Conservation (phyloP, 2,329 filamentous ascomycete species). For the Lecanicillium sp. region DNA sequence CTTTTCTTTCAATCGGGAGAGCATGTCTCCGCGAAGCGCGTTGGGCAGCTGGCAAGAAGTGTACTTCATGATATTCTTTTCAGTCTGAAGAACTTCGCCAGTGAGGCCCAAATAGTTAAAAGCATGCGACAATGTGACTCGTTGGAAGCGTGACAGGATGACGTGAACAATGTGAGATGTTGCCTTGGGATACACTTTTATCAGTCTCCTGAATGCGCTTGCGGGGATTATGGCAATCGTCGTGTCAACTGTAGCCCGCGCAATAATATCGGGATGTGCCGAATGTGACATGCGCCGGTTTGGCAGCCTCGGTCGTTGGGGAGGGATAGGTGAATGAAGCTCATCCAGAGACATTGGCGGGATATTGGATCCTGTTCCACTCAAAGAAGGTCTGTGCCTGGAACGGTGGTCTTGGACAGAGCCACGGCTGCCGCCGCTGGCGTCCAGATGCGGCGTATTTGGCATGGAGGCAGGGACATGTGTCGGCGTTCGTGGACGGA, state of each 20-base stretch:
- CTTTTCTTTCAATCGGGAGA: conserved; percentile 85
- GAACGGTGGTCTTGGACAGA: neutral
- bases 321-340: conserved; percentile 18
- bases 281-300: conserved; percentile 56
- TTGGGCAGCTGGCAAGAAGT: conserved; percentile 89
- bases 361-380: conserved; percentile 40
- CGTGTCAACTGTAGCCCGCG: conserved; percentile 90
- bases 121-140: conserved; percentile 89
- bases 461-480: conserved; percentile 28
- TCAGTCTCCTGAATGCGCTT: conserved; percentile 87
- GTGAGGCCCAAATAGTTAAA: conserved; percentile 92
- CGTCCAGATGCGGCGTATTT: conserved; percentile 30
- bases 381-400: neutral
- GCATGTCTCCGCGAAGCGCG: conserved; percentile 72
- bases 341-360: conserved; percentile 68
- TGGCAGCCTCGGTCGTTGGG: conserved; percentile 29
- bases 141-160: conserved; percentile 86
- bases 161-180: conserved; percentile 97
- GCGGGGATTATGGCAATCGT: conserved; percentile 98
- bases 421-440: conserved; percentile 11
- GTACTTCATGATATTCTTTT: conserved; percentile 89
- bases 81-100: conserved; percentile 83
- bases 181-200: conserved; percentile 89
- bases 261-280: conserved; percentile 92
- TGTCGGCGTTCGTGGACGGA: conserved; percentile 23